Percentiles rank a stretch among this genome's conserved stretches.
These are phyloP conservation scores for Bruguiera hainesii DNA, from an alignment of 441 rosid species.

Conservation along the genomic window DNA sequence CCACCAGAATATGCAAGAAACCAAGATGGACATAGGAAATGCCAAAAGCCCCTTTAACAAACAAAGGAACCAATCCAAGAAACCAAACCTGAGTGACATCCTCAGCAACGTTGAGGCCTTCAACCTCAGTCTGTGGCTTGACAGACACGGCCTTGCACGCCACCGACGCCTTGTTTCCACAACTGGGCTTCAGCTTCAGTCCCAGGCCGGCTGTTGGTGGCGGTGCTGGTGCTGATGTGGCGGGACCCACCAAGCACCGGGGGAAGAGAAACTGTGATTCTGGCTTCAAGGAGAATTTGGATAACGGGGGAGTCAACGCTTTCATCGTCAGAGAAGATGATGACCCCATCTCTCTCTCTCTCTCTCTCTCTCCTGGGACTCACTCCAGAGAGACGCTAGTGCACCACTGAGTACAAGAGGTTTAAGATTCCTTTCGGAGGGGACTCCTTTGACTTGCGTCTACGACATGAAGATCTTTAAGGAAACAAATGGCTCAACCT, in stretches of 20 bases:
- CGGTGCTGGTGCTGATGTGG: background rate
- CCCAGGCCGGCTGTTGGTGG: conserved; percentile 20
- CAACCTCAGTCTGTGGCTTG: conserved; percentile 55
- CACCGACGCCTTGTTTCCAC: conserved; percentile 13
- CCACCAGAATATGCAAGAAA: too few species aligned
- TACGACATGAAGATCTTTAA: too few species aligned
- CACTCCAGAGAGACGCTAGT: too few species aligned
- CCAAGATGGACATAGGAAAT: background rate
- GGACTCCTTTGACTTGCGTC: too few species aligned
- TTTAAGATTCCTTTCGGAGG: too few species aligned
- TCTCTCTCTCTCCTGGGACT: too few species aligned
- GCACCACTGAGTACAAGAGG: too few species aligned
- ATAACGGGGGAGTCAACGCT: conserved; percentile 41
- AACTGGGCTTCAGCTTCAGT: conserved; percentile 22
- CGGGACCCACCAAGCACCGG: conserved; percentile 21
- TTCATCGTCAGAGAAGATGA: conserved; percentile 36
- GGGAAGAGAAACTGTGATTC: background rate
- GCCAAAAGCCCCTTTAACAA: background rate
- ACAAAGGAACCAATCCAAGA: background rate
- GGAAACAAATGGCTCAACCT: too few species aligned
- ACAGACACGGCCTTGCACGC: conserved; percentile 60
- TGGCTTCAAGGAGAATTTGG: conserved; percentile 16
- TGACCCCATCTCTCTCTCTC: conserved; percentile 21
- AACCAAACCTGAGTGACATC: conserved; percentile 72
- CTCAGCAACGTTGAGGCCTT: conserved; percentile 85